A percentile compares a stretch with the other conserved stretches of the same genome.
phyloP scores from a whole-genome alignment of 441 rosid genomes.

The Bocquillonia castaneifolia region DNA sequence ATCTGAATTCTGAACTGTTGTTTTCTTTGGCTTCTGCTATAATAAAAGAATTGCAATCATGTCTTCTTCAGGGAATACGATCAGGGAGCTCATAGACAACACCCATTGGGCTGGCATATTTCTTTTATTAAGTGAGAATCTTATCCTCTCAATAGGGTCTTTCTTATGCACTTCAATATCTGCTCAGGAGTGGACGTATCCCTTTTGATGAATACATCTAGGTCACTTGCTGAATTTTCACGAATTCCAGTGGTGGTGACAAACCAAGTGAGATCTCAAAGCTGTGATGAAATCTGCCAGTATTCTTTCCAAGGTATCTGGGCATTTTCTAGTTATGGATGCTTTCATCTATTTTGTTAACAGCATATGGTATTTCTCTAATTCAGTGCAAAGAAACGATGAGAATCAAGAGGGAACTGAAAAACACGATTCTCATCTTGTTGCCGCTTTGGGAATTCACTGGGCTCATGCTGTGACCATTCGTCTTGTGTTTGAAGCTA shows the following conservation, averaged over 20 bases:
- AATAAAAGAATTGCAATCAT: constrained; percentile 3
- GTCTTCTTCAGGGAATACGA: constrained; percentile 51
- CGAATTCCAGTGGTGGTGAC: constrained; percentile 80
- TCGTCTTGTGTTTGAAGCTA: constrained; percentile 70
- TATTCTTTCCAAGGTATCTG: constrained; percentile 68
- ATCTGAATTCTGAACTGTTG: background rate
- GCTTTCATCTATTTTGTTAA: constrained; percentile 11
- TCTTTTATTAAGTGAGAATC: constrained; percentile 66
- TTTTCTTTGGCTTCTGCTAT: constrained; percentile 6
- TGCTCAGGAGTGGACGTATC: constrained; percentile 13
- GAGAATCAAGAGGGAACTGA: constrained; percentile 28
- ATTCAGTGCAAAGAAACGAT: constrained; percentile 40
- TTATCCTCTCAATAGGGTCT: constrained; percentile 11
- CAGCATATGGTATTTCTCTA: constrained; percentile 10
- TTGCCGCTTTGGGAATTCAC: constrained; percentile 78
- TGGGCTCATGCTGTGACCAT: constrained; percentile 93
- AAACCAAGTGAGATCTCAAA: constrained; percentile 87
- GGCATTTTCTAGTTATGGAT: constrained; percentile 15
- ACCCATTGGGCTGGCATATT: constrained; percentile 75
- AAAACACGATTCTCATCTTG: constrained; percentile 57
- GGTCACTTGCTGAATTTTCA: constrained; percentile 85
- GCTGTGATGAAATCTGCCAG: constrained; percentile 39
- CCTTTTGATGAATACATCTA: constrained; percentile 21
- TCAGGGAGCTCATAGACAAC: constrained; percentile 43
- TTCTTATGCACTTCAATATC: constrained; percentile 15